Evolutionary conservation across 208 protist genomes (phyloP).

Genomic region (Leishmania major): DNA sequence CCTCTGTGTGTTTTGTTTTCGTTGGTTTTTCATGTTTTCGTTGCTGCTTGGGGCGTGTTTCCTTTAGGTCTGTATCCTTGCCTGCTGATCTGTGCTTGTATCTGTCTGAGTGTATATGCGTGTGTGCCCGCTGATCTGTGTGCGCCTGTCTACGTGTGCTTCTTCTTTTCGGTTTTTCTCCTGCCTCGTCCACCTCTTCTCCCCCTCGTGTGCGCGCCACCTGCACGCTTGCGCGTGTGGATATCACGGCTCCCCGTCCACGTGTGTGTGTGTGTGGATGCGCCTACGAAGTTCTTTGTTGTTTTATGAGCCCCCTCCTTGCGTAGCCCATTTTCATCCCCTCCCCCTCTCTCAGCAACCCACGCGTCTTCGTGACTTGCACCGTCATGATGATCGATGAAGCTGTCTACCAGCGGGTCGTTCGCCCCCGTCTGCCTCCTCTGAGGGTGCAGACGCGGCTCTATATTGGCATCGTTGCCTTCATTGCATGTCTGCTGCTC

Average conservation of each 20-base stretch:
- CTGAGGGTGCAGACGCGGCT: neutral
- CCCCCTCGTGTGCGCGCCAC: neutral
- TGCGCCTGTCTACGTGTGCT: neutral
- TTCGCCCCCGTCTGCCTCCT: neutral
- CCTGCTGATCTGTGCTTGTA: neutral
- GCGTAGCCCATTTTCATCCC: conserved; percentile 16
- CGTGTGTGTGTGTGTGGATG: conserved; percentile 9
- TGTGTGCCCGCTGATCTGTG: too few relatives aligned
- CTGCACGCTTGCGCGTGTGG: neutral
- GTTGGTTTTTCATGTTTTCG: neutral
- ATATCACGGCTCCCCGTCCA: too few relatives aligned
- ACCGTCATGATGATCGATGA: neutral
- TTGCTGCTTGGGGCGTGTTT: neutral
- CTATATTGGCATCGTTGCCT: neutral
- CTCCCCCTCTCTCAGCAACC: neutral
- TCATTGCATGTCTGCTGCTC: conserved; percentile 17
- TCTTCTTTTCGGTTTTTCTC: neutral
- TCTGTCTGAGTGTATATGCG: neutral
- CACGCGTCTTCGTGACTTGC: neutral
- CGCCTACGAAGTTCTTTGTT: neutral
- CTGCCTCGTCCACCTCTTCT: neutral
- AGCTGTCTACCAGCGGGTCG: neutral
- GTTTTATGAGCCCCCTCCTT: neutral
- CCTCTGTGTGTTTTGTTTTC: neutral
- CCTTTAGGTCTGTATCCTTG: neutral